These are phyloP conservation scores for Arthrobotrys sinensis DNA, from an alignment of 2,329 filamentous ascomycete species.

Conservation along the genomic window DNA sequence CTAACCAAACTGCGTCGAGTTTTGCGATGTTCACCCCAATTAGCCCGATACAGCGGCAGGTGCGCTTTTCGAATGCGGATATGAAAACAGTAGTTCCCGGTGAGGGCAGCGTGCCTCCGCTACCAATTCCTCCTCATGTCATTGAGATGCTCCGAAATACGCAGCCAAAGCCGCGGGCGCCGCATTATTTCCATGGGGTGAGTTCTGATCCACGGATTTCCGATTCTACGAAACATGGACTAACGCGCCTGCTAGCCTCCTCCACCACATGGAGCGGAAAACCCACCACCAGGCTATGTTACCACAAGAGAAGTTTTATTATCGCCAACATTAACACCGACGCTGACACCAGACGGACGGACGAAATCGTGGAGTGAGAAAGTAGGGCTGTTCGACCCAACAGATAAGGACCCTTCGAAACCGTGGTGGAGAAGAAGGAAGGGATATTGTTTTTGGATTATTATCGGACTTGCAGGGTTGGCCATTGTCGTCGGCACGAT, in stretches of 20 bases:
- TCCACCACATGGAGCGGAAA: slow-evolving; percentile 39
- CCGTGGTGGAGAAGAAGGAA: slow-evolving; percentile 54
- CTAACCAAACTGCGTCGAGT: slow-evolving; percentile 52
- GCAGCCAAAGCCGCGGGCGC: slow-evolving; percentile 24
- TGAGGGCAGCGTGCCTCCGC: slow-evolving; percentile 20
- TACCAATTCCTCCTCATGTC: slow-evolving; percentile 53
- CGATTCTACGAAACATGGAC: not conserved
- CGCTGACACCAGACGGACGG: slow-evolving; percentile 37
- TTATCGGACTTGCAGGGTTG: slow-evolving; percentile 43
- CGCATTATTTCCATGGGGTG: slow-evolving; percentile 52
- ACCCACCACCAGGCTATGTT: slow-evolving; percentile 35
- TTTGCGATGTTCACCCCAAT: slow-evolving; percentile 52
- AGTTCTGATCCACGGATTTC: slow-evolving; percentile 8
- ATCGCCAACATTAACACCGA: slow-evolving; percentile 33
- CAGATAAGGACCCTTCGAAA: slow-evolving; percentile 52
- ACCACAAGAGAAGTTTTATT: slow-evolving; percentile 10
- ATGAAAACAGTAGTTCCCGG: slow-evolving; percentile 33
- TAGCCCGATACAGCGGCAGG: slow-evolving; percentile 38
- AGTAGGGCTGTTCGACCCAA: slow-evolving; percentile 48
- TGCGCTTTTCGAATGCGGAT: slow-evolving; percentile 40
- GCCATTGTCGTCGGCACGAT: slow-evolving; percentile 40
- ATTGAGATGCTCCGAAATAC: slow-evolving; percentile 45
- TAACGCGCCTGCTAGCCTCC: slow-evolving; percentile 23
- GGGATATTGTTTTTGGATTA: slow-evolving; percentile 53
- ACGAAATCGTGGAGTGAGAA: slow-evolving; percentile 50